Base-by-base conservation (phyloP, 306 rosid species). In the Benincasa hispida region DNA sequence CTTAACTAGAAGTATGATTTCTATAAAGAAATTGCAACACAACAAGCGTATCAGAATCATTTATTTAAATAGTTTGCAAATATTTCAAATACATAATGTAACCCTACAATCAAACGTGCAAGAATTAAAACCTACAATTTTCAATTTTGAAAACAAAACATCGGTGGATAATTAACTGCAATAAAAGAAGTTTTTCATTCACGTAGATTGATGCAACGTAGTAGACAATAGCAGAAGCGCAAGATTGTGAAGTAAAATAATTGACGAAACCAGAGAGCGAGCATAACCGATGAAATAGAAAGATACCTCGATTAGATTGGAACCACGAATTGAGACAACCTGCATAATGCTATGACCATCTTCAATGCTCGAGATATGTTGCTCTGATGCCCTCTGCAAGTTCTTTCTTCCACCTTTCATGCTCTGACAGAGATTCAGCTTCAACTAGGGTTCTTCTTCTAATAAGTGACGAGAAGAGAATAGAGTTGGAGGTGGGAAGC, bases 391-490 rank as follows among this genome's bases (percentile, higher is more conserved):
- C 80, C 96, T 85, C 84, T 84, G 88, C 82, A 94, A 83, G 84
- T 94, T 94, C 83, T 91, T 94, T 82, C 97, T 90, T 83, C 98
- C 98, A 73, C 90, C 96, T 81, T 86, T 84, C 97, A 94, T 94
- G 69, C 24, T 76, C 18, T 41, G 21, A 1, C 6, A 34, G 11
- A 12, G 6, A 70, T 19, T 69, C 13, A 17, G 55, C 42, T 47
- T 47, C 19, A 47, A 48, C 53, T 41, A 41, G 13, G 12, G 47
- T 41, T 15, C 19, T 15, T 14, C 19, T 50, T 50, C 55, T 50
- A 50, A 50, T 1, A 50, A 50, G 55, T 15, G 55, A 50, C 7
- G 8, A 50, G 55, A 50, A 1, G 55, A 50, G 55, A 17, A 15
- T 50, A 50, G 21, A 50, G 55, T 0, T n/a, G 7, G 8, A 6